Base-by-base conservation (phyloP, 1,139 yeast genomes). In the Hemisphaericaspora subhashii region DNA sequence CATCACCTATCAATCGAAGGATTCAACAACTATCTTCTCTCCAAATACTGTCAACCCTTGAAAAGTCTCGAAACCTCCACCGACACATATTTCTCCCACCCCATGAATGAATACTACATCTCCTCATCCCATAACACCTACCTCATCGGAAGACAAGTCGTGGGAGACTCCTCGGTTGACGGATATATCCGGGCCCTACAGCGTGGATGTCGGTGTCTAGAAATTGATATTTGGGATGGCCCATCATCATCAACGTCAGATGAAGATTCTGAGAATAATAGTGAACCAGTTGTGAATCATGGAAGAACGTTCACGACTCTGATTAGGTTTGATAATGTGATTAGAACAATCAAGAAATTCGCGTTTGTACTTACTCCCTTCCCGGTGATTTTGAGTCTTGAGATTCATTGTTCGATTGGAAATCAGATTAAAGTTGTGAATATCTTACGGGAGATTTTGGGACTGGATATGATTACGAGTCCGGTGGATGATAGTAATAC, bases 101-200 rank as follows among this genome's bases (percentile, higher is more conserved):
- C 98, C 0, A 56, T 94, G 31, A 87, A 81, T 52, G 92, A 89
- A 48, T 94, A 94, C 55, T 89, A 70, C 54, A 85, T 94, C 22
- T 87, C 96, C 0, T 86, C 97, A 0, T 89, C 98, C 0, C 99
- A 94, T 58, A 94, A 94, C 57, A 94, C 98, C 0, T 94, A 92
- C 56, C 67, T 94, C 9, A 64, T 81, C 18, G 98, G 98, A 0
- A 73, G 95, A 25, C 98, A 94, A 55, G 75, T 88, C n/a, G 95
- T 83, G 1, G 96, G 94, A n/a, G 81, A 77, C 12, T 86, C 97
- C 0, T 86, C 96, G 0, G 79, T 88, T 1, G 98, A 92, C 54
- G 96, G 95, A 0, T 94, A 92, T 51, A 82, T 88, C n/a, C 76
- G 85, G 38, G 95, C 88, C 0, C 64, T 94, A 36, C 96, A 89